phyloP scores from a whole-genome alignment of 352 stramenopile genomes.

The Albugo candida region DNA sequence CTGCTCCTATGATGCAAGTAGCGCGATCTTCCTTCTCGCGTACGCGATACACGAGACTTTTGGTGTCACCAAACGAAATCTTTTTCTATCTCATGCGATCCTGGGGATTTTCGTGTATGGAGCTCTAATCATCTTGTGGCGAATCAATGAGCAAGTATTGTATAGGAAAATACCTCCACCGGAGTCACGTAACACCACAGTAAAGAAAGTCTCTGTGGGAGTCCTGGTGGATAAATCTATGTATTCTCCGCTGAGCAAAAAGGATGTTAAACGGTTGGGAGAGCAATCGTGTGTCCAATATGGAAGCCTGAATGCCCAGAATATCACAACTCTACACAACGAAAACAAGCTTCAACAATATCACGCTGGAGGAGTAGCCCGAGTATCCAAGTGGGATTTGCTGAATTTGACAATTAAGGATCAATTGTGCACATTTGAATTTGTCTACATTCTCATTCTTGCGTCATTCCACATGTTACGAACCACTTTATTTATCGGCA shows the following conservation, averaged over 20 bases:
- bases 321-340: neutral
- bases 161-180: no score
- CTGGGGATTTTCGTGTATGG: slow-evolving; percentile 28
- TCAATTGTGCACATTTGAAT: slow-evolving; percentile 64
- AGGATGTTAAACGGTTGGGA: neutral
- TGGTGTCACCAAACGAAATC: slow-evolving; percentile 17
- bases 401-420: no score
- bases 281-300: slow-evolving; percentile 2
- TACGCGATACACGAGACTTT: slow-evolving; percentile 31
- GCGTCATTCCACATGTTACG: slow-evolving; percentile 54
- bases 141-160: slow-evolving; percentile 33
- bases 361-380: no score
- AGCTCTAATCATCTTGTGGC: slow-evolving; percentile 48
- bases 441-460: slow-evolving; percentile 52
- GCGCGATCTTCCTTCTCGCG: slow-evolving; percentile 48
- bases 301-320: slow-evolving; percentile 12
- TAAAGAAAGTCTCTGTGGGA: no score
- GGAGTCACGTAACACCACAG: no score
- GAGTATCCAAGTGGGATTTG: no score
- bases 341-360: no score
- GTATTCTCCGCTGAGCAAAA: neutral
- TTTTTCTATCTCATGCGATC: slow-evolving; percentile 31
- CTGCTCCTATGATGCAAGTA: slow-evolving; percentile 58
- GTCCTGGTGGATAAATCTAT: slow-evolving; percentile 19
- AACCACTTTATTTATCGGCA: slow-evolving; percentile 70